Percentiles rank a stretch among this genome's conserved stretches.
phyloP scores from a whole-genome alignment of 805 yeast species.

The Nakazawaea sp. region DNA sequence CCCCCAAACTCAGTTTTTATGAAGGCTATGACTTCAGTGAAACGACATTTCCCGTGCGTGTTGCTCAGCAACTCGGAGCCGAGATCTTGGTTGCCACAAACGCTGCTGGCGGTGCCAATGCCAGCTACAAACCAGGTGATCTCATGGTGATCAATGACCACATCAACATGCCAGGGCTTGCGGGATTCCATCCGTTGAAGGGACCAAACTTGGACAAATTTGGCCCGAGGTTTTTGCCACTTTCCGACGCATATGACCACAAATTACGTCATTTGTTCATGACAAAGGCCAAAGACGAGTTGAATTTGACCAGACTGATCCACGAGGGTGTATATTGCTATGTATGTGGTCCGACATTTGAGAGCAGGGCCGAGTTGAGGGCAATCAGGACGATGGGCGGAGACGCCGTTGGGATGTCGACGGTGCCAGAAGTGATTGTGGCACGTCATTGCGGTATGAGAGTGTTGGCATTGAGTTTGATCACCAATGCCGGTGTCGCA shows the following conservation, averaged over 20 bases:
- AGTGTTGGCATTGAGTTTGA: conserved; percentile 78
- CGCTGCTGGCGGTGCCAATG: conserved; percentile 90
- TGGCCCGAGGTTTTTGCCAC: conserved; percentile 85
- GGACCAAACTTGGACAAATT: conserved; percentile 77
- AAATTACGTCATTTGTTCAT: conserved; percentile 59
- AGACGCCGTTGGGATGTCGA: conserved; percentile 96
- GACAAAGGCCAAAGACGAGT: conserved; percentile 37
- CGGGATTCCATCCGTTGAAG: conserved; percentile 80
- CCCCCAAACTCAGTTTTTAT: conserved; percentile 37
- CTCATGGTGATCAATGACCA: conserved; percentile 89
- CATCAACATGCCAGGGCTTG: conserved; percentile 83
- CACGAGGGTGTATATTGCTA: conserved; percentile 85
- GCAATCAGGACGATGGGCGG: conserved; percentile 68
- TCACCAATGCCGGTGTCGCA: conserved; percentile 77
- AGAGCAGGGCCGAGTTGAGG: conserved; percentile 87
- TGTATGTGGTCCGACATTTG: conserved; percentile 93
- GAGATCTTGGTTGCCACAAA: conserved; percentile 74
- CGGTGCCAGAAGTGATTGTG: conserved; percentile 91
- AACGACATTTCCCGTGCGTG: conserved; percentile 81
- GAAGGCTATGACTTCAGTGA: conserved; percentile 85
- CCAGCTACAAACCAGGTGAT: conserved; percentile 70
- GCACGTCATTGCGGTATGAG: conserved; percentile 84
- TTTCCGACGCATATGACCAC: conserved; percentile 85
- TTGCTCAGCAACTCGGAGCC: conserved; percentile 59
- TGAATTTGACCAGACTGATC: conserved; percentile 42